These are phyloP conservation scores for Globisporangium orthogonon DNA, from an alignment of 352 stramenopile genomes.

Conservation along the genomic window DNA sequence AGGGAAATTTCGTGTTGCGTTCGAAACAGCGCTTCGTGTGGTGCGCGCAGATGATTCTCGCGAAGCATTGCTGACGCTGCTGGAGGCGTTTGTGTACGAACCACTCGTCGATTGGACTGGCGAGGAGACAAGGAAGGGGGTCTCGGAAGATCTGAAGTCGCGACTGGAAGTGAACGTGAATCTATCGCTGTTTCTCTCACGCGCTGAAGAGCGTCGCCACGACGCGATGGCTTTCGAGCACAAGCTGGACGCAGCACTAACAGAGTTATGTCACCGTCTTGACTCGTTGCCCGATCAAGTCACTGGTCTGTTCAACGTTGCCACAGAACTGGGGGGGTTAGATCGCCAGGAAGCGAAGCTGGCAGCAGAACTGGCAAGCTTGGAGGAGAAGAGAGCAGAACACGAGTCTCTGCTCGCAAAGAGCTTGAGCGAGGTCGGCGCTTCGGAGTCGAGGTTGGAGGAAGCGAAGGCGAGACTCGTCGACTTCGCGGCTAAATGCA, in stretches of 20 bases:
- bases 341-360: constrained; percentile 21
- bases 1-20: constrained; percentile 58
- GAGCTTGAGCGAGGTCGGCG: background rate
- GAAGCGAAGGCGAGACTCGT: constrained; percentile 17
- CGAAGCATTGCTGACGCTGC: constrained; percentile 61
- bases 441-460: background rate
- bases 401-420: background rate
- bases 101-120: constrained; percentile 73
- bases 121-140: constrained; percentile 30
- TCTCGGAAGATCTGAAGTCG: constrained; percentile 45
- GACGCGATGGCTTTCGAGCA: constrained; percentile 45
- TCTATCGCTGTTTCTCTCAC: constrained; percentile 77
- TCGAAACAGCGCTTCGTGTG: constrained; percentile 71
- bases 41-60: constrained; percentile 53
- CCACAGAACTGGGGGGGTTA: constrained; percentile 5
- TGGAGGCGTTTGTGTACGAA: constrained; percentile 87
- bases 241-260: constrained; percentile 22
- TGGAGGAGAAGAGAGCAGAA: constrained; percentile 12
- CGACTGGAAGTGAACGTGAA: constrained; percentile 82
- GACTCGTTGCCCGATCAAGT: constrained; percentile 5
- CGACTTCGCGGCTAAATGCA: constrained; percentile 39
- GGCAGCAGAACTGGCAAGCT: constrained; percentile 4
- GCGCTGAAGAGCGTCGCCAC: constrained; percentile 67
- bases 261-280: constrained; percentile 15
- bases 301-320: constrained; percentile 1